A percentile compares a stretch with the other conserved stretches of the same genome.
Evolutionary conservation across 352 stramenopile genomes (phyloP).

Genomic region (Globisporangium acanthophoron): DNA sequence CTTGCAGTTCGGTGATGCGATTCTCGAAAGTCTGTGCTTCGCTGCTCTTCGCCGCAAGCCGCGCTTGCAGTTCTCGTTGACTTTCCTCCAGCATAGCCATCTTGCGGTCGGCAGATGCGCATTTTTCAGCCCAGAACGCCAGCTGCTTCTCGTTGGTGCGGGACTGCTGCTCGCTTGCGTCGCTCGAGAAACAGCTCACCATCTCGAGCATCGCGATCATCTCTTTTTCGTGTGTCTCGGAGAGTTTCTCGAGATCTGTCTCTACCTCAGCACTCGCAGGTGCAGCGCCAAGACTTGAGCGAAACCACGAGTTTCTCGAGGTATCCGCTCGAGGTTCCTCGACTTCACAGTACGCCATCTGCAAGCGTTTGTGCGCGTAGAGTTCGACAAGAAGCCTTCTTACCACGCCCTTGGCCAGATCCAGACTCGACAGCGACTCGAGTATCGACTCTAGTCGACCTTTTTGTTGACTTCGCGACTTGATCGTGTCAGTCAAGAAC

Average conservation of each 20-base stretch:
- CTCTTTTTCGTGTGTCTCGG: constrained; percentile 30
- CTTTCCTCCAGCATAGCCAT: constrained; percentile 21
- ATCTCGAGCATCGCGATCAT: constrained; percentile 28
- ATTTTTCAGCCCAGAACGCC: constrained; percentile 11
- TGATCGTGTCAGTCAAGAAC: constrained; percentile 40
- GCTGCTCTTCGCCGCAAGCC: constrained; percentile 24
- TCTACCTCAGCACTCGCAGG: background rate
- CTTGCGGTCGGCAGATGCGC: constrained; percentile 12
- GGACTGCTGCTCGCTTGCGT: constrained; percentile 13
- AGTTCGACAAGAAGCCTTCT: constrained; percentile 44
- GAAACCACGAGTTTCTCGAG: too few species aligned
- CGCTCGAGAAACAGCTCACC: constrained; percentile 29
- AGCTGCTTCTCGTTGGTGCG: constrained; percentile 12
- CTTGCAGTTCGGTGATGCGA: constrained; percentile 28
- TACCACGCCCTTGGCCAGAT: constrained; percentile 40
- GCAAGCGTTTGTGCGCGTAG: constrained; percentile 45
- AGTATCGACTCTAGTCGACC: constrained; percentile 17
- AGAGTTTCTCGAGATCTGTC: constrained; percentile 19
- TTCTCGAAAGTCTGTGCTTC: constrained; percentile 15
- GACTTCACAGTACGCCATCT: constrained; percentile 28
- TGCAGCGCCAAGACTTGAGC: too few species aligned
- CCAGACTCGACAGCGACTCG: constrained; percentile 37
- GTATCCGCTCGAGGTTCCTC: constrained; percentile 1
- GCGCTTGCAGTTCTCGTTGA: constrained; percentile 12
- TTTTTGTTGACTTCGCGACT: constrained; percentile 7